Evolutionary conservation across 1,284 basidiomycete species (phyloP).

Genomic region (Ustilago crameri): DNA sequence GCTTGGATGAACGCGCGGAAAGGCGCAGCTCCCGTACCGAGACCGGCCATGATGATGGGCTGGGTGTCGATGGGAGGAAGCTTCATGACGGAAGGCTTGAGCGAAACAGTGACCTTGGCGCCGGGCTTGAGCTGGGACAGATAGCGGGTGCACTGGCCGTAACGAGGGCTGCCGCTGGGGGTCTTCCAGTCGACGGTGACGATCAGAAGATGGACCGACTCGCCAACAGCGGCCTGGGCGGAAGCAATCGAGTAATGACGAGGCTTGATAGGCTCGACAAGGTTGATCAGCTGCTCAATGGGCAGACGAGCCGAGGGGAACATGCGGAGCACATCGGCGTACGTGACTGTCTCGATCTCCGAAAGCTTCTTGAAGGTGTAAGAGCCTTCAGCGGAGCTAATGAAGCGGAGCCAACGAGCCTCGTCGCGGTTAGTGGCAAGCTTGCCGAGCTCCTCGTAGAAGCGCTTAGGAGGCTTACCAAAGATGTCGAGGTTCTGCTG

Average conservation of each 20-base stretch:
- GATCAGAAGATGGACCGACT: slow-evolving; percentile 91
- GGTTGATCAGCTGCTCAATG: slow-evolving; percentile 83
- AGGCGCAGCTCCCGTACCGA: slow-evolving; percentile 96
- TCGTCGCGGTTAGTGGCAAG: slow-evolving; percentile 81
- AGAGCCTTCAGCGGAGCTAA: slow-evolving; percentile 89
- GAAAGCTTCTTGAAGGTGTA: slow-evolving; percentile 93
- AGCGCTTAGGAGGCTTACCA: slow-evolving; percentile 92
- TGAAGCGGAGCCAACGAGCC: slow-evolving; percentile 86
- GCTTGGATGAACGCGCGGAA: slow-evolving; percentile 99
- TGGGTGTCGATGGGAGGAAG: slow-evolving; percentile 85
- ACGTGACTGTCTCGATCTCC: slow-evolving; percentile 94
- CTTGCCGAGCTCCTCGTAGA: slow-evolving; percentile 87
- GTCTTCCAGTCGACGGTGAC: slow-evolving; percentile 96
- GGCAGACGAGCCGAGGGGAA: slow-evolving; percentile 83
- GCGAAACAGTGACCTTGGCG: slow-evolving; percentile 93
- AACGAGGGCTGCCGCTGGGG: slow-evolving; percentile 81
- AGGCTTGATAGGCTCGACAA: slow-evolving; percentile 82
- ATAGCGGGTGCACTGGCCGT: slow-evolving; percentile 96
- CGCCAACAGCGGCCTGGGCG: slow-evolving; percentile 90
- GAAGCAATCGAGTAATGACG: slow-evolving; percentile 98
- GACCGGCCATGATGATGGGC: slow-evolving; percentile 97
- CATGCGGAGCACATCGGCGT: slow-evolving; percentile 84
- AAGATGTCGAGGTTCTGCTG: slow-evolving; percentile 98
- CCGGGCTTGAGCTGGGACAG: slow-evolving; percentile 84
- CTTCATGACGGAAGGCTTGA: slow-evolving; percentile 99